Evolutionary conservation across 2,329 filamentous ascomycete species (phyloP).

Genomic region (Pyrenophora seminiperda): DNA sequence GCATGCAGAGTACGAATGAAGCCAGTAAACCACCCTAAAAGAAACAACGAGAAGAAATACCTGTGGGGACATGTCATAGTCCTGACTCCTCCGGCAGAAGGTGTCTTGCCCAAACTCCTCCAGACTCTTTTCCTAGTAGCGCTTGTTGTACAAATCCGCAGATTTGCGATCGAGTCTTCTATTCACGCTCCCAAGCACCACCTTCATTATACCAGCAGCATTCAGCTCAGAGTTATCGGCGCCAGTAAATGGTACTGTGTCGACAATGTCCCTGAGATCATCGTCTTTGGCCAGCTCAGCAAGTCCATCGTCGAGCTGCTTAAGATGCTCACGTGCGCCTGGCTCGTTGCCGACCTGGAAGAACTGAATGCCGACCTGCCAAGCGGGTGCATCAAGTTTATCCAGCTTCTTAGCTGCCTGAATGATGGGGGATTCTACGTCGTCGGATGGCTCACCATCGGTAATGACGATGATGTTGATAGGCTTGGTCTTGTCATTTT

Average conservation of each 20-base stretch:
- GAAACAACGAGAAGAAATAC: too few species aligned
- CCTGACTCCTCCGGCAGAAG: too few species aligned
- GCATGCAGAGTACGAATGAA: too few species aligned
- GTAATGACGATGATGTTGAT: conserved; percentile 94
- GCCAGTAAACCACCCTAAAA: too few species aligned
- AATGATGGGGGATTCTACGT: conserved; percentile 71
- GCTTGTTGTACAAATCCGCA: conserved; percentile 39
- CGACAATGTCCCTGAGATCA: conserved; percentile 82
- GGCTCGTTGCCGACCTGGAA: conserved; percentile 86
- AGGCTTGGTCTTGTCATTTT: conserved; percentile 66
- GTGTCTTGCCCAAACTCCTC: too few species aligned
- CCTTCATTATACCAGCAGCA: conserved; percentile 75
- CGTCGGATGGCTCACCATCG: conserved; percentile 81
- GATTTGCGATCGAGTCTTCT: conserved; percentile 62
- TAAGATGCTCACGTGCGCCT: conserved; percentile 67
- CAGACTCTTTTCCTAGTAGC: too few species aligned
- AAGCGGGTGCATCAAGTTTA: conserved; percentile 68
- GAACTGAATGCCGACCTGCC: conserved; percentile 92
- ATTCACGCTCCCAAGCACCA: conserved; percentile 76
- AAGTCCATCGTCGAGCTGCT: conserved; percentile 76
- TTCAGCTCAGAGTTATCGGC: conserved; percentile 61
- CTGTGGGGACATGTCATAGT: too few species aligned
- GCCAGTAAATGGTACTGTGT: conserved; percentile 77
- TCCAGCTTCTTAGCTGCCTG: conserved; percentile 72
- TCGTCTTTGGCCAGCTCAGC: conserved; percentile 57